Base-by-base conservation (phyloP, 164 flowering plant genomes). In the Piper betle region DNA sequence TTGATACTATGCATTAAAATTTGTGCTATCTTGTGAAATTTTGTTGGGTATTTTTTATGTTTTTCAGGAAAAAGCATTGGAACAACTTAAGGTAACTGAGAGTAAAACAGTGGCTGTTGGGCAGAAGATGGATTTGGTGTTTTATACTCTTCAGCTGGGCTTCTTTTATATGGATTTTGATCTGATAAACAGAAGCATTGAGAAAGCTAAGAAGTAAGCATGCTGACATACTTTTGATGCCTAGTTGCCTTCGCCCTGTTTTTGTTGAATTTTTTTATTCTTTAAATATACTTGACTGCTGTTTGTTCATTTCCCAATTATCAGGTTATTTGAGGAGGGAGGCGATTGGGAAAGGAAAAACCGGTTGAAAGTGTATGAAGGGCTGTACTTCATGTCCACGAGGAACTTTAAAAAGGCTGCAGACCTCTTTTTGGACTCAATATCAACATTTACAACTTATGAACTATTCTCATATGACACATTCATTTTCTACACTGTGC, bases 281-380 rank as follows among this genome's bases (percentile, higher is more conserved):
- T 46, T 46, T 46, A 46, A 46, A 46, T 10, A 46, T 46, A 6
- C 15, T 6, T 10, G 15, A 46, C 3, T 10, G 15, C 10, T 46
- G 15, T 2, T 46, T 6, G 50, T 46, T 46, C 50, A 46, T 15
- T 6, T 10, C 15, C 15, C 50, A 46, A 46, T 46, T 46, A 15
- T 12, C 83, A 93, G 99, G 64, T 80, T 93, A 78, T 93, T 93
- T 75, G 99, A 93, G 70, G 97, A 93, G 75, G 99, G 97, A 52
- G 99, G 99, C 75, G 99, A 93, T 69, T 93, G 97, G 99, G 97
- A 93, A 69, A 88, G 97, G 79, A 93, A 93, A 78, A 93, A 93
- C 69, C 82, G 97, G 0, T 72, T 93, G 78, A 90, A 93, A 77
- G 99, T 93, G 64, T 93, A 93, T 63, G 99, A 93, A 69, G 97